Evolutionary conservation across 2,329 filamentous ascomycete genomes (phyloP).

Genomic region (Aspergillus fumigatiaffinis): DNA sequence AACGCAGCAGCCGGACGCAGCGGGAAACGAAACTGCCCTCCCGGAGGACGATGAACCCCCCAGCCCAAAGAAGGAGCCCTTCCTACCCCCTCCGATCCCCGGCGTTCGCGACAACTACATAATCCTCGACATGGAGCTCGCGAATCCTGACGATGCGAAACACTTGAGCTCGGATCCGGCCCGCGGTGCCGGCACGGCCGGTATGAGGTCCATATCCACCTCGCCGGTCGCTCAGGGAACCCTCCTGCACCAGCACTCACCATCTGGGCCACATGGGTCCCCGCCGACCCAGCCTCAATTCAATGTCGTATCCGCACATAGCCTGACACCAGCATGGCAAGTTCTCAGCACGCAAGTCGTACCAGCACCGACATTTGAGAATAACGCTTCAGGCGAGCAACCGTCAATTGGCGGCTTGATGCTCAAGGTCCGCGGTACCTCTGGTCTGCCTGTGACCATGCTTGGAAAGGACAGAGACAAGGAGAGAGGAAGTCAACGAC

Average conservation of each 20-base stretch:
- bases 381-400: slow-evolving; percentile 48
- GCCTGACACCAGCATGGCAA: slow-evolving; percentile 71
- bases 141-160: slow-evolving; percentile 3
- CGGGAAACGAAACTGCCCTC: slow-evolving; percentile 11
- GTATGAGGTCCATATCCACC: slow-evolving; percentile 18
- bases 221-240: slow-evolving; percentile 17
- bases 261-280: slow-evolving; percentile 3
- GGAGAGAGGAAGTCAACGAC: slow-evolving; percentile 24
- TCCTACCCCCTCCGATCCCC: slow-evolving; percentile 45
- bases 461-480: slow-evolving; percentile 20
- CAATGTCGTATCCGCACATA: slow-evolving; percentile 64
- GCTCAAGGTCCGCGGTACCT: slow-evolving; percentile 43
- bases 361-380: slow-evolving; percentile 61
- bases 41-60: slow-evolving; percentile 18
- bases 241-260: slow-evolving; percentile 2
- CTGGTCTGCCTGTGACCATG: slow-evolving; percentile 24
- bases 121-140: slow-evolving; percentile 51
- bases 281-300: slow-evolving; percentile 35
- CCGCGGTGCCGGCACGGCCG: slow-evolving; percentile 4
- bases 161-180: slow-evolving; percentile 12
- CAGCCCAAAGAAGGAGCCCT: slow-evolving; percentile 22
- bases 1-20: slow-evolving; percentile 4
- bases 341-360: slow-evolving; percentile 52
- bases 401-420: slow-evolving; percentile 45
- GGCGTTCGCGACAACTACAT: slow-evolving; percentile 54